A percentile compares a stretch with the other conserved stretches of the same genome.
Conservation (phyloP, 805 yeast genomes). For the Teunomyces atbi region DNA sequence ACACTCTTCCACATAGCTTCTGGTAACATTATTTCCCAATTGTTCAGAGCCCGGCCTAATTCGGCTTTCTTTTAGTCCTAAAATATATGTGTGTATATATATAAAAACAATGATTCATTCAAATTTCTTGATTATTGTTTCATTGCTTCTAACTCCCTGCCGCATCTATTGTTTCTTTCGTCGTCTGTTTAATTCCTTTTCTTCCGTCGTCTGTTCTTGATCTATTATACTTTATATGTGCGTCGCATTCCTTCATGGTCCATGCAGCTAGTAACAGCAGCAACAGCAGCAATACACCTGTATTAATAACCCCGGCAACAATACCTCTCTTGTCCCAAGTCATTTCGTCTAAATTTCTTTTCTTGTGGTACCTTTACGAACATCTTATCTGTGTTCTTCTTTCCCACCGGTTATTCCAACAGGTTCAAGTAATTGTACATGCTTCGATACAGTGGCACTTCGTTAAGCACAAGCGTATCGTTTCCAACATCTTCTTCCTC, state of each 20-base stretch:
- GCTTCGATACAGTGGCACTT: not conserved
- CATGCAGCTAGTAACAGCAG: too few species aligned
- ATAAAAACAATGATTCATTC: too few species aligned
- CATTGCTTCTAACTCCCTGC: not conserved
- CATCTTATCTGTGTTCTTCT: not conserved
- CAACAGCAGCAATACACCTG: too few species aligned
- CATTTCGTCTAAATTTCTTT: not conserved
- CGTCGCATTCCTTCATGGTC: not conserved
- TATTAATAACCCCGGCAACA: not conserved
- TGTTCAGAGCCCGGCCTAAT: too few species aligned
- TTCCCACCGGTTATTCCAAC: not conserved
- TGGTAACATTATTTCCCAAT: too few species aligned
- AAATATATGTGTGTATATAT: too few species aligned
- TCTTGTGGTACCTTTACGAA: not conserved
- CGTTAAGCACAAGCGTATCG: constrained; percentile 6
- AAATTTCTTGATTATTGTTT: not conserved
- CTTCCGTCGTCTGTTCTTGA: not conserved
- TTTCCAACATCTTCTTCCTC: constrained; percentile 5
- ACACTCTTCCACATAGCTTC: not conserved
- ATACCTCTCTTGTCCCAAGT: not conserved
- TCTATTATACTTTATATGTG: not conserved
- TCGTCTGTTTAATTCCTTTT: not conserved
- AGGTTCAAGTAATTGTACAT: constrained; percentile 6
- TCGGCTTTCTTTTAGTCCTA: too few species aligned
- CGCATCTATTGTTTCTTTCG: not conserved